Conservation (phyloP, 2,329 filamentous ascomycete genomes). For the Emergomyces orientalis region DNA sequence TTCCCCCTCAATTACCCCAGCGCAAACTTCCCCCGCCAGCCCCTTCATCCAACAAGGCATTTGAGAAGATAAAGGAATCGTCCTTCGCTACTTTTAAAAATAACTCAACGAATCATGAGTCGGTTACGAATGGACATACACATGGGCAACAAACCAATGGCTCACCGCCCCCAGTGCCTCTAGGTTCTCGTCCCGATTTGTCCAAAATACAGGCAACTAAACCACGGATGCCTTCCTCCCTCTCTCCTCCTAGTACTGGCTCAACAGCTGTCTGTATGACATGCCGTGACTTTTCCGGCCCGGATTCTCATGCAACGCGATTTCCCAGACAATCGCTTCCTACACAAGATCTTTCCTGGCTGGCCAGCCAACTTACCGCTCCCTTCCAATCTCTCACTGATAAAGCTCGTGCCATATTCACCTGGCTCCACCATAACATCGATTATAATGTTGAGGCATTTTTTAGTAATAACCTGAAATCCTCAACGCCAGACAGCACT, state of each 20-base stretch:
- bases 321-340: slow-evolving; percentile 67
- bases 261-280: slow-evolving; percentile 49
- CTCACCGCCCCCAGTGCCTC: slow-evolving; percentile 43
- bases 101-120: slow-evolving; percentile 11
- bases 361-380: slow-evolving; percentile 67
- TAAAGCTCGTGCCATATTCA: slow-evolving; percentile 86
- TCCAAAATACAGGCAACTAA: slow-evolving; percentile 47
- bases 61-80: slow-evolving; percentile 33
- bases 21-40: slow-evolving; percentile 29
- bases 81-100: slow-evolving; percentile 34
- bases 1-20: slow-evolving; percentile 7
- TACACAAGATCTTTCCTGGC: slow-evolving; percentile 56
- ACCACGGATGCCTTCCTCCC: slow-evolving; percentile 23
- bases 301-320: slow-evolving; percentile 67
- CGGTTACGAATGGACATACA: slow-evolving; percentile 15
- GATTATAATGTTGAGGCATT: slow-evolving; percentile 73
- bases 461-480: slow-evolving; percentile 59
- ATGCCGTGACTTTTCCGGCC: slow-evolving; percentile 79
- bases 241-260: not conserved
- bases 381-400: slow-evolving; percentile 77
- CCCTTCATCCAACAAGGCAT: slow-evolving; percentile 26
- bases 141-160: slow-evolving; percentile 17
- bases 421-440: slow-evolving; percentile 92
- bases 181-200: slow-evolving; percentile 49
- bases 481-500: slow-evolving; percentile 61